phyloP scores from a whole-genome alignment of 2,329 filamentous ascomycete species.

The Venturia aucupariae region DNA sequence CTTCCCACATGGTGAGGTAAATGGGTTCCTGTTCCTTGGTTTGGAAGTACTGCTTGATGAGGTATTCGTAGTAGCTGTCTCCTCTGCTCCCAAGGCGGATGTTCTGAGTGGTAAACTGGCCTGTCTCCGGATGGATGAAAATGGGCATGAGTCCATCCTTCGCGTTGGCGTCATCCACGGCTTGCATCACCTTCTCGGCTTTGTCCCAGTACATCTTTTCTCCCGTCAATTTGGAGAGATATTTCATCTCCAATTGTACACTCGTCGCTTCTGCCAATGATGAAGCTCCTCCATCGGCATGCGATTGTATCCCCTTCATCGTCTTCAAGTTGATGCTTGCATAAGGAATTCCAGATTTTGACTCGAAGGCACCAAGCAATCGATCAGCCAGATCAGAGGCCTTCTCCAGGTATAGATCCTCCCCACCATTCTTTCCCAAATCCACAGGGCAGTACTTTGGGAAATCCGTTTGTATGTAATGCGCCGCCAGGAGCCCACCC shows the following conservation, averaged over 20 bases:
- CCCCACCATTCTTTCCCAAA: slow-evolving; percentile 62
- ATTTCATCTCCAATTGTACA: slow-evolving; percentile 93
- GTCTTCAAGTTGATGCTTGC: slow-evolving; percentile 83
- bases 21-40: slow-evolving; percentile 77
- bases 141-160: slow-evolving; percentile 84
- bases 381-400: slow-evolving; percentile 87
- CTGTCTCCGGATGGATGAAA: slow-evolving; percentile 71
- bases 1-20: slow-evolving; percentile 89
- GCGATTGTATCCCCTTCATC: slow-evolving; percentile 66
- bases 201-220: slow-evolving; percentile 89
- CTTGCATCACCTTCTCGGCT: slow-evolving; percentile 82
- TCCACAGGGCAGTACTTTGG: slow-evolving; percentile 67
- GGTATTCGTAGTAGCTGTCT: slow-evolving; percentile 97
- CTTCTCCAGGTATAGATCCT: slow-evolving; percentile 93
- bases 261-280: slow-evolving; percentile 91
- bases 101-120: slow-evolving; percentile 72
- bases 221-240: slow-evolving; percentile 86
- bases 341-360: slow-evolving; percentile 75
- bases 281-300: slow-evolving; percentile 76
- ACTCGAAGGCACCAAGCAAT: slow-evolving; percentile 79
- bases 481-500: slow-evolving; percentile 81
- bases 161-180: slow-evolving; percentile 72
- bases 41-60: slow-evolving; percentile 97
- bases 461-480: slow-evolving; percentile 82
- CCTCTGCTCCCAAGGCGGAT: slow-evolving; percentile 88